phyloP scores from a whole-genome alignment of 148 eudicot species.

The Rhododendron griersonianum region DNA sequence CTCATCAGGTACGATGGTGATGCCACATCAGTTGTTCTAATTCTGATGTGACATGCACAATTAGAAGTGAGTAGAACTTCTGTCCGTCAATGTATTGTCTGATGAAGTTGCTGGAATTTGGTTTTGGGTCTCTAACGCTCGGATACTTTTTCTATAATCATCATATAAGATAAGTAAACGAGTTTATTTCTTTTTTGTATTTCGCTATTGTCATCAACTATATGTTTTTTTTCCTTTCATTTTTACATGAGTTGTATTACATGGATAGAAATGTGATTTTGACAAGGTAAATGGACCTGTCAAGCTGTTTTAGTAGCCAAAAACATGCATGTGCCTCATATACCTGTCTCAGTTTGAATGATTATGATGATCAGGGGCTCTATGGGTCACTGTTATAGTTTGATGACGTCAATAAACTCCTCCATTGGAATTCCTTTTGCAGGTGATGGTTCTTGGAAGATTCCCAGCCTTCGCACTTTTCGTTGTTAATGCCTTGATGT shows the following conservation, averaged over 20 bases:
- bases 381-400: not conserved
- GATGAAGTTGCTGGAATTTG: not conserved
- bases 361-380: not conserved
- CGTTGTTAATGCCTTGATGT: conserved; percentile 44
- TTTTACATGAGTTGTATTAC: not conserved
- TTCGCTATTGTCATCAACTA: not conserved
- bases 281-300: not conserved
- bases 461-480: conserved; percentile 41
- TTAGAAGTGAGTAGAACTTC: not conserved
- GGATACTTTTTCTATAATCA: not conserved
- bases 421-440: conserved; percentile 19
- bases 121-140: not conserved
- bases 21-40: not conserved
- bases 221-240: not conserved
- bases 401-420: conserved; percentile 6
- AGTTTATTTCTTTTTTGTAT: not conserved
- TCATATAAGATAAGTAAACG: not conserved
- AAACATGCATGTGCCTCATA: not conserved
- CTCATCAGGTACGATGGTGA: conserved; percentile 61
- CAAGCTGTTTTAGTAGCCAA: not conserved
- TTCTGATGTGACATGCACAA: not conserved
- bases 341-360: not conserved
- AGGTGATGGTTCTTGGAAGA: conserved; percentile 34
- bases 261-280: not conserved
- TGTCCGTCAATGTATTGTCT: not conserved